These are phyloP conservation scores for Melaleuca alternifolia DNA, from an alignment of 345 rosid species.

Conservation along the genomic window DNA sequence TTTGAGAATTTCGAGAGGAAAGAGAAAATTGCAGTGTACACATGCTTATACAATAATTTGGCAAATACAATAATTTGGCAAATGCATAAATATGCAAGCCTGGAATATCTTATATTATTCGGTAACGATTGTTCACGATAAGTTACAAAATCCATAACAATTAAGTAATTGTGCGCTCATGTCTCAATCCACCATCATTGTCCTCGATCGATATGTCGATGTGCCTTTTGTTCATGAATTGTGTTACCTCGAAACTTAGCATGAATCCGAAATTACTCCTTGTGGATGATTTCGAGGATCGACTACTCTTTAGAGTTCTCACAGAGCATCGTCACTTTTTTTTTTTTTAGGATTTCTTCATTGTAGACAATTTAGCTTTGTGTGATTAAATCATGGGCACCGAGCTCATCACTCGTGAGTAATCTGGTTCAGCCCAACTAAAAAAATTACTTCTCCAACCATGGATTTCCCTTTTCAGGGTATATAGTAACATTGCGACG, in stretches of 20 bases:
- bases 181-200: no score
- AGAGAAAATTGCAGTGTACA: rapidly evolving
- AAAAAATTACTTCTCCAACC: background rate
- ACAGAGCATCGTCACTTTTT: rapidly evolving
- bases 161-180: background rate
- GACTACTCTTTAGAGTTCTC: background rate
- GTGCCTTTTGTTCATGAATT: background rate
- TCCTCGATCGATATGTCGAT: background rate
- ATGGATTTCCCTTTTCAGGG: background rate
- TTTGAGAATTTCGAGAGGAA: background rate
- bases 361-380: rapidly evolving
- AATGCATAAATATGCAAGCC: no score
- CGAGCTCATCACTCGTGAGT: background rate
- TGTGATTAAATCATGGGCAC: no score
- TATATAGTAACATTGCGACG: background rate
- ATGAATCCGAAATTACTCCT: background rate
- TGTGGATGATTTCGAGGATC: rapidly evolving
- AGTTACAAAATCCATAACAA: background rate
- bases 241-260: background rate
- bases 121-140: rapidly evolving
- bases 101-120: background rate
- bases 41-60: no score
- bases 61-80: rapidly evolving
- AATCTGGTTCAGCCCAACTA: background rate
- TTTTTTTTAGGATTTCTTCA: background rate